Evolutionary conservation across 352 stramenopile species (phyloP).

Genomic region (Phytophthora pistaciae): DNA sequence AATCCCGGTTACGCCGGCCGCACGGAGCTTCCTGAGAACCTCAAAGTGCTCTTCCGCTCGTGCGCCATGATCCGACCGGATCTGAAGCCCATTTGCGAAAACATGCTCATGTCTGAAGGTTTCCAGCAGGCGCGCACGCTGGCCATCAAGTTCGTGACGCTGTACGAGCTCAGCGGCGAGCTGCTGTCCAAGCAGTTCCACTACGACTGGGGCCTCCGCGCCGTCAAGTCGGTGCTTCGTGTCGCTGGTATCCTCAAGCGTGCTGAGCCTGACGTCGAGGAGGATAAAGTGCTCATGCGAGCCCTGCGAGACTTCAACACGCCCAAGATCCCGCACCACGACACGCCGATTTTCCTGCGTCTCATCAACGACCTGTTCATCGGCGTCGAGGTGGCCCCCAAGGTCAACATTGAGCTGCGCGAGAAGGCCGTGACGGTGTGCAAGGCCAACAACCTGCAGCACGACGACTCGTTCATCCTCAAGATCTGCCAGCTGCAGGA

Average conservation of each 20-base stretch:
- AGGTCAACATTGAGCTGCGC: slow-evolving; percentile 94
- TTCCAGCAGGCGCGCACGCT: slow-evolving; percentile 90
- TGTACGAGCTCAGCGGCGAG: slow-evolving; percentile 89
- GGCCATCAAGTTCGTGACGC: slow-evolving; percentile 94
- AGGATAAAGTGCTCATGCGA: slow-evolving; percentile 91
- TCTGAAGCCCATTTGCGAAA: slow-evolving; percentile 91
- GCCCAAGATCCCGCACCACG: slow-evolving; percentile 88
- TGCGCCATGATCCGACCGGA: slow-evolving; percentile 97
- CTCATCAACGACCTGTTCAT: slow-evolving; percentile 93
- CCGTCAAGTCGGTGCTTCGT: slow-evolving; percentile 90
- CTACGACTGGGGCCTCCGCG: slow-evolving; percentile 91
- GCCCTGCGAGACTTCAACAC: slow-evolving; percentile 90
- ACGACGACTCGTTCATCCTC: slow-evolving; percentile 87
- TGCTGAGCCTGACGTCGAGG: slow-evolving; percentile 81
- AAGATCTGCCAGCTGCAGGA: slow-evolving; percentile 91
- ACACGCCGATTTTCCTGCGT: slow-evolving; percentile 90
- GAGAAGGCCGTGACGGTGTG: slow-evolving; percentile 93
- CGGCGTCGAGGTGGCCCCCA: slow-evolving; percentile 94
- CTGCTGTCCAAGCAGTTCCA: slow-evolving; percentile 93
- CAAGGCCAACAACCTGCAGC: slow-evolving; percentile 89
- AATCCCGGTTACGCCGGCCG: slow-evolving; percentile 94
- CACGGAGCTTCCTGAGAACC: slow-evolving; percentile 89
- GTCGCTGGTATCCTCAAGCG: slow-evolving; percentile 89
- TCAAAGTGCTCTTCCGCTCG: slow-evolving; percentile 93
- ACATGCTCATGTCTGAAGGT: slow-evolving; percentile 92